Base-by-base conservation (phyloP, 2,329 filamentous ascomycete genomes). In the Kalaharituber pfeilii region DNA sequence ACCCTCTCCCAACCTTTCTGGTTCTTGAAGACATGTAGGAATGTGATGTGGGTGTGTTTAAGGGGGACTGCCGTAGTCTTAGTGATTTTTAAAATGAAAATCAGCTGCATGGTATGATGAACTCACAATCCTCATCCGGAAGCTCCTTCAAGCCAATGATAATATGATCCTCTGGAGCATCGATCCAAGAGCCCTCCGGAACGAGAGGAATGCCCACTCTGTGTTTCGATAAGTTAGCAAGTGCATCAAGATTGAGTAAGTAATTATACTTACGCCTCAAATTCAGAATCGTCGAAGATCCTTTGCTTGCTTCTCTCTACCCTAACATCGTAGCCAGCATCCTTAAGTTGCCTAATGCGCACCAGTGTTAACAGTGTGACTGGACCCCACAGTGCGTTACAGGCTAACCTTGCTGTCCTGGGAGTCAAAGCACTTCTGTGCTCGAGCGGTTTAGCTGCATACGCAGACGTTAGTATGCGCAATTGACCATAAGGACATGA, bases 1-100 rank as follows among this genome's bases (percentile, higher is more conserved):
- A 86, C 84, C 42, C 77, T 75, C 55, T 85, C 78, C 85, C 86
- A 94, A n/a, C 82, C 82, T 26, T 71, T 78, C 70, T 91, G 86
- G 61, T 77, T 70, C 75, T 87, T 86, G 72, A 81, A 86, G 69
- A 79, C 82, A 67, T 86, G 81, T 33, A 77, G 77, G 65, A 87
- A 86, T 63, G 81, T 77, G 60, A 84, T 74, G 65, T 83, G 79
- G 22, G 78, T 78, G 66, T 89, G 83, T 71, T 82, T 78, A 52
- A 87, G 75, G 42, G 82, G 80, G 65, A 79, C 71, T 70, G 45
- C 36, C 29, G 51, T 20, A 24, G 33, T 42, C 20, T 44, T 52
- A 49, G 15, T 26, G 11, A 42, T 42, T 15, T 28, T n/a, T 24
- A 50, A 33, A n/a, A n/a, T n/a, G n/a, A n/a, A n/a, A n/a, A n/a